These are phyloP conservation scores for Talaromyces verruculosus DNA, from an alignment of 2,329 filamentous ascomycete genomes.

Conservation along the genomic window DNA sequence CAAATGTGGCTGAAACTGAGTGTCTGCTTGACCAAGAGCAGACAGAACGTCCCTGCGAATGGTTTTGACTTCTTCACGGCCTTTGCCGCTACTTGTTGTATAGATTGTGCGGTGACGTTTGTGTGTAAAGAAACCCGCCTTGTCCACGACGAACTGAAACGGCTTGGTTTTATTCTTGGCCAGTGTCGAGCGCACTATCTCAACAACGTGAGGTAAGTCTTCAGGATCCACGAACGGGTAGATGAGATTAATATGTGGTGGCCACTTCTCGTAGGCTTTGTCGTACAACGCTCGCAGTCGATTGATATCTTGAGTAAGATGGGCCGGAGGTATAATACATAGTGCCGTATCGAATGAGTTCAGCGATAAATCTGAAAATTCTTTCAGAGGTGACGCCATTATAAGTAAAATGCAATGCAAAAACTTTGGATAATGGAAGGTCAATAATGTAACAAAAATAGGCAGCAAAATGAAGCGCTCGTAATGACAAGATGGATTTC, in stretches of 20 bases:
- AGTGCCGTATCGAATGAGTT: slow-evolving; percentile 60
- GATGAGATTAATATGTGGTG: slow-evolving; percentile 65
- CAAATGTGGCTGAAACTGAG: slow-evolving; percentile 53
- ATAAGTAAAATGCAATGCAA: background rate
- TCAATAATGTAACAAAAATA: background rate
- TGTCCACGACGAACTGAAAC: slow-evolving; percentile 34
- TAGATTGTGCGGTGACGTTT: slow-evolving; percentile 54
- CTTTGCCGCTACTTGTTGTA: slow-evolving; percentile 28
- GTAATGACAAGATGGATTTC: background rate
- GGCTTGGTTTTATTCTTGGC: slow-evolving; percentile 18
- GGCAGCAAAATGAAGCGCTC: background rate
- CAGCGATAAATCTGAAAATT: background rate
- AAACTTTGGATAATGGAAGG: background rate
- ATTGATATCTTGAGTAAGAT: slow-evolving; percentile 53
- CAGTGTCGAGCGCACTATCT: background rate
- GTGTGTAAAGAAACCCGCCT: slow-evolving; percentile 52
- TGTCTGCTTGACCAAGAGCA: slow-evolving; percentile 36
- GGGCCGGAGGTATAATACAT: slow-evolving; percentile 57
- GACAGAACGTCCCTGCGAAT: slow-evolving; percentile 31
- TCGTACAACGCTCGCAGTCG: slow-evolving; percentile 62
- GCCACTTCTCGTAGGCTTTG: slow-evolving; percentile 61
- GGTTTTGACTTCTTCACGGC: background rate
- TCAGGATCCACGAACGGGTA: slow-evolving; percentile 63
- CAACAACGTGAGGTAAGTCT: slow-evolving; percentile 46
- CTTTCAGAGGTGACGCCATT: slow-evolving; percentile 5